Evolutionary conservation across 2,329 filamentous ascomycete genomes (phyloP), one percentile per base, ranked within the genome.

Genomic region (Ophiostoma sp.): DNA sequence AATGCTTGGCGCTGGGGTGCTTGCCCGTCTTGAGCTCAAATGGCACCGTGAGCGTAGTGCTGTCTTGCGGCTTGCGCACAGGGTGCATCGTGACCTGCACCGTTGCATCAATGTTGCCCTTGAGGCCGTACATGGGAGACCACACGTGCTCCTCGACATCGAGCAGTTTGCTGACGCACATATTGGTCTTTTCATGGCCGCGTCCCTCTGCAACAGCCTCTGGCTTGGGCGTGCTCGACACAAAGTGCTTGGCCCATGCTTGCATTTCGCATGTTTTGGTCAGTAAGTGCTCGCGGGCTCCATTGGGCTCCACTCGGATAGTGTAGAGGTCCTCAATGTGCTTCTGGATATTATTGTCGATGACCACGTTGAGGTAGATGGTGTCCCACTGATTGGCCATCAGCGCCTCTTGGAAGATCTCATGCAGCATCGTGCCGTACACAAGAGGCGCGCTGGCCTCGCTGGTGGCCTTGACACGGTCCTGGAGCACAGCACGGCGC

Each of bases 141-240:
- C 95, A 99, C 36, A 99, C 89, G 77, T 98, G 95, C 79, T 99
- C 95, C 78, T 99, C 95, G 11, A 99, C 92, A 77, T 98, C 95
- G 17, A 99, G 89, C 36, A 99, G 83, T 77, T 98, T 99, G 76
- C 90, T 96, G 74, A 99, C 89, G 74, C 91, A 93, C 85, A 98
- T 89, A 71, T 85, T 90, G 13, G 90, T 87, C 74, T 89, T 90
- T 69, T 90, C 87, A 57, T 90, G 90, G 76, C 93, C 90, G 66
- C 91, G 87, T 74, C 94, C 93, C 74, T 92, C 90, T 33, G 96
- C 90, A 57, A 92, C 77, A 2, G 93, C 93, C 74, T 90, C 87
- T 4, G 84, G 76, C 85, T 86, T 88, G 39, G 93, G 93, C 70
- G 86, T 83, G 3, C 87, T 82, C 4, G 89, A 86, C 11, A 99